Evolutionary conservation across 768 basidiomycete species (phyloP), one percentile per base, ranked within the genome.

Genomic region (Pleurotus cornucopiae): DNA sequence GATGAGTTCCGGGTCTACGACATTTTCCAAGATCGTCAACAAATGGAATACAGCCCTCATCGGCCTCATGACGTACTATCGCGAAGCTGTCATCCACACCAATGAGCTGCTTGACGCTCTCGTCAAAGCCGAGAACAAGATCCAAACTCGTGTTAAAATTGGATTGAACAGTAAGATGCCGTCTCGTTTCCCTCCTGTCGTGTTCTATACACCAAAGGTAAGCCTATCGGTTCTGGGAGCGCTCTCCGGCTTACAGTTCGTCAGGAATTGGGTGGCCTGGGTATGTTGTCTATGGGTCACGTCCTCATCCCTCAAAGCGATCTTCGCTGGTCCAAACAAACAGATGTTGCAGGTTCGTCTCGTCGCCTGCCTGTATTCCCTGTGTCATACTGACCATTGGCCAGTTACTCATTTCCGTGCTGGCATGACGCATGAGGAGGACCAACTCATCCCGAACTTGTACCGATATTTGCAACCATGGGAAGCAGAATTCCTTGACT

Each of bases 151-250:
- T 73, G 96, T 99, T 66, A 98, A 98, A 81, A 98, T 99, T 60
- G 97, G 96, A n/a, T 67, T 97, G 63, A 97, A 98, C 80, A 92
- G 90, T 71, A 97, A 98, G 77, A 98, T 99, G 97, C 97, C 97
- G 20, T 97, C 94, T 3, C 89, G 94, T 80, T 98, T 98, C 83
- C 96, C 97, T 56, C 89, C 96, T 9, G 90, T 92, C 13, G 90
- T 95, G 6, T 96, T 94, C 78, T 96, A 97, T 68, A 95, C 93
- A 5, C 95, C 94, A 0, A 98, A 98, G 79, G 84, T 85, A 7
- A 37, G 14, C 37, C 34, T 40, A 4, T 23, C 48, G 13, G 7
- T 37, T 45, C 20, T 25, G 23, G 37, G 39, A 54, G 26, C 14
- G 26, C 45, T 59, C 38, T 47, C 34, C 40, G 2, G 49, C 39